Evolutionary conservation across 2,329 filamentous ascomycete species (phyloP), one percentile per base, ranked within the genome.

Genomic region (Cercospora sp.): DNA sequence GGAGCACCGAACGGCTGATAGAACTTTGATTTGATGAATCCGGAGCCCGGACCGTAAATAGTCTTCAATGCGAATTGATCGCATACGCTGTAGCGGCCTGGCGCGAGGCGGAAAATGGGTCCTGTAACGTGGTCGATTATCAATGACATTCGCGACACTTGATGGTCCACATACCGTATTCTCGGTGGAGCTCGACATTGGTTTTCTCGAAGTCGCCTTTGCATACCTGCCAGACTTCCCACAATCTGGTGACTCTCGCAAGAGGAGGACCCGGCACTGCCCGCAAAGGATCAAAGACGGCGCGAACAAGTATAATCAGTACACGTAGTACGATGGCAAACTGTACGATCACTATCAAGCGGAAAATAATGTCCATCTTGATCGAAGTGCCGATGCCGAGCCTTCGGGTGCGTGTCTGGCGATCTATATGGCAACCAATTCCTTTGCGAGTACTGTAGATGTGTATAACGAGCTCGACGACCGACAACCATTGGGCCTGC

Each of bases 1-100:
- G 16, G 10, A 10, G 20, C 36, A 71, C 81, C 79, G 74, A 74
- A 80, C 20, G 78, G 77, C 13, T 69, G 71, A 65, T 84, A 83
- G 77, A 78, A 83, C 3, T 74, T 68, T 2, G 75, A 78, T 68
- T 84, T 84, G 5, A 75, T 66, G 60, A 81, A 83, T 5, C 78
- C 79, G 20, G 78, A 78, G 1, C 81, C 80, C 7, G 80, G 77
- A 2, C 74, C 75, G 51, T 78, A 78, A 18, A 79, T 78, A 5
- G 65, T 73, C 60, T 76, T 76, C 62, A 77, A 74, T 23, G 74
- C 75, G 12, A 66, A 36, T 13, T 72, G 66, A 48, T 77, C 73
- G 10, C 75, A 70, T 9, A 78, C 69, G 58, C 72, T 75, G 63
- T 76, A 74, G 67, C 76, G 73, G 26, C 74, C 75, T 0, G 77